Evolutionary conservation across 305 asterid species (phyloP), one percentile per base, ranked within the genome.

Genomic region (Fraxinus greggii): DNA sequence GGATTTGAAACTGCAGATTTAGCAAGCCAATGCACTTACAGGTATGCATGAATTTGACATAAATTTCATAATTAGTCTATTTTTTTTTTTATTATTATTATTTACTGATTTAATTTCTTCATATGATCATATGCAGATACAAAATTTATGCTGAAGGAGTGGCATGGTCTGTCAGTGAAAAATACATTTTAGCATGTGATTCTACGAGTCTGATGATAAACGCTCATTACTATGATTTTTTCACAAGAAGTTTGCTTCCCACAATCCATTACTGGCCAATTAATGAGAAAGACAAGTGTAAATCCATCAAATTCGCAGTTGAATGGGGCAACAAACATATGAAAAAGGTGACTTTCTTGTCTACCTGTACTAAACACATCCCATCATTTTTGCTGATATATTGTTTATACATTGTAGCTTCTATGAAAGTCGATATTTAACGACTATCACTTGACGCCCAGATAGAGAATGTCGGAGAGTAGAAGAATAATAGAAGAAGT

Each of bases 121-220:
- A 79, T n/a, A 75, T 83, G 76, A 81, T 10, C 33, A 65, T 26
- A 65, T 79, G 86, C 87, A 93, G 98, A 75, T 95, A 95, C 87
- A 95, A 93, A 91, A 91, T 95, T 31, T 95, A 93, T 35, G 87
- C 86, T 0, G 99, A 95, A 87, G 99, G 99, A 54, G 85, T 86
- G 19, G 28, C 97, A 5, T 95, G 98, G 98, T 93, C 98, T 9
- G 99, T 95, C 4, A 93, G 99, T 72, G 86, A 95, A 83, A 95
- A 95, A 82, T 95, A 95, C 78, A 95, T 95, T 67, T 83, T 93
- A 84, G 97, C 97, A 32, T 92, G 98, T 78, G 94, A 93, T 75
- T 95, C 99, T 0, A 81, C 91, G 93, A 79, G 87, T 35, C 76
- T 95, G 86, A 19, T 88, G 70, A 61, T 95, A 72, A 84, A 86